Percentiles rank a stretch among this genome's conserved stretches.
Conservation (phyloP, 495 filamentous ascomycete species). For the Aspergillus campestris region DNA sequence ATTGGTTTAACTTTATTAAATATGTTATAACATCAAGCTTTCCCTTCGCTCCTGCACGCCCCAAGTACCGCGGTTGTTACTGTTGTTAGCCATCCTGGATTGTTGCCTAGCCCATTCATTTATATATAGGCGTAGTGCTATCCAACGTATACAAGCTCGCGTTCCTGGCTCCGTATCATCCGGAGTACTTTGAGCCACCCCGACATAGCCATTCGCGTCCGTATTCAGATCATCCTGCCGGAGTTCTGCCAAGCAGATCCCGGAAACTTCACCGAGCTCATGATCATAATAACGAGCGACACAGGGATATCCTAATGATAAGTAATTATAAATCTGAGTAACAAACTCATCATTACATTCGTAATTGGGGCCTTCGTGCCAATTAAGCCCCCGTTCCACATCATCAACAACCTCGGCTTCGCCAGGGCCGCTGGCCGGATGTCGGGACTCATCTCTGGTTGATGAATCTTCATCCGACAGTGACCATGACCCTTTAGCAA, state of each 20-base stretch:
- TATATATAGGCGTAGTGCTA: slow-evolving; percentile 71
- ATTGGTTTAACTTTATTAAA: not conserved
- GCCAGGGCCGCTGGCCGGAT: not conserved
- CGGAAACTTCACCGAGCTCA: slow-evolving; percentile 72
- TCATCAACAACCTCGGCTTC: not conserved
- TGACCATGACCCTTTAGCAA: not conserved
- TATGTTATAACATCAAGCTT: slow-evolving; percentile 67
- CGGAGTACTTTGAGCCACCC: slow-evolving; percentile 40
- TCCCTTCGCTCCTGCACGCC: slow-evolving; percentile 66
- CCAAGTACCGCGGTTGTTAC: slow-evolving; percentile 50
- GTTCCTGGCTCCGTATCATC: slow-evolving; percentile 27
- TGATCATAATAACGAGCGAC: slow-evolving; percentile 73
- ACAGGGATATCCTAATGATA: slow-evolving; percentile 82
- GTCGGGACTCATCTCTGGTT: not conserved
- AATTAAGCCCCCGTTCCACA: slow-evolving; percentile 38
- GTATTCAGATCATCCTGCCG: slow-evolving; percentile 61
- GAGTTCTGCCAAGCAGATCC: slow-evolving; percentile 55
- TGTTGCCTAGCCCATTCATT: slow-evolving; percentile 78
- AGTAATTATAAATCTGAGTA: slow-evolving; percentile 92
- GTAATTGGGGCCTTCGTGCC: slow-evolving; percentile 45
- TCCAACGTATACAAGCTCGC: slow-evolving; percentile 61
- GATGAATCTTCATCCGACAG: not conserved
- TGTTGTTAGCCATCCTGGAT: slow-evolving; percentile 50
- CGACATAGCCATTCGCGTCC: slow-evolving; percentile 58
- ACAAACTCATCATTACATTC: slow-evolving; percentile 81